Base-by-base conservation (phyloP, 495 filamentous ascomycete species). In the Talaromyces stipitatus region DNA sequence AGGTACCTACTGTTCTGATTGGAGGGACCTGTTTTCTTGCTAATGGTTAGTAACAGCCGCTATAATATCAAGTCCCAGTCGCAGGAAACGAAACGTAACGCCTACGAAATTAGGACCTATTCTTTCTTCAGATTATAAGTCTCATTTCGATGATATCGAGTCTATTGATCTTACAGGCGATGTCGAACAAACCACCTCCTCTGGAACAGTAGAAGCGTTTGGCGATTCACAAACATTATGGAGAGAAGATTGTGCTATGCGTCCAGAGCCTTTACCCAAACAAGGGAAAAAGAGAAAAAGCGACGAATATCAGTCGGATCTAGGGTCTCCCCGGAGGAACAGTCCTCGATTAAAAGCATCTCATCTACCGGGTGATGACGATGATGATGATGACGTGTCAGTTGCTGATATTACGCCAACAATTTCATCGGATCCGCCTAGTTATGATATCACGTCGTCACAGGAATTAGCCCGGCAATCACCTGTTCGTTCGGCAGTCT, bases 221-320 rank as follows among this genome's bases (percentile, higher is more conserved):
- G 75, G 78, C 9, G 80, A 83, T 14, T 69, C 82, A 29, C 72
- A 68, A 33, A 66, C 65, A 30, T 30, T 88, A 58, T 89, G 85
- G 86, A 71, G 69, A 14, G 85, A 87, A 61, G 82, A 83, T 27
- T 73, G 72, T 47, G 77, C 79, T 18, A 66, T 63, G 16, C 69
- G 78, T 46, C 68, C 65, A 54, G 68, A 72, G 33, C 72, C 78
- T 32, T 24, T 64, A 1, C 64, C 78, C 3, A 83, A 75, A 62
- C 79, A 78, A 58, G 76, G 79, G 10, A 84, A 82, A 68, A 92
- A 91, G 69, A 69, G 89, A 47, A 92, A 90, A 63, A 90, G 88
- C 60, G 81, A 86, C 36, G 84, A 88, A 54, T 81, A 85, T 50
- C 79, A 78, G 38, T 74, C 74, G 14, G 77, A 80, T 62, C 65